Percentiles rank a stretch among this genome's conserved stretches.
These are phyloP conservation scores for Herpetospermum pedunculosum DNA, from an alignment of 306 rosid genomes.

Conservation along the genomic window DNA sequence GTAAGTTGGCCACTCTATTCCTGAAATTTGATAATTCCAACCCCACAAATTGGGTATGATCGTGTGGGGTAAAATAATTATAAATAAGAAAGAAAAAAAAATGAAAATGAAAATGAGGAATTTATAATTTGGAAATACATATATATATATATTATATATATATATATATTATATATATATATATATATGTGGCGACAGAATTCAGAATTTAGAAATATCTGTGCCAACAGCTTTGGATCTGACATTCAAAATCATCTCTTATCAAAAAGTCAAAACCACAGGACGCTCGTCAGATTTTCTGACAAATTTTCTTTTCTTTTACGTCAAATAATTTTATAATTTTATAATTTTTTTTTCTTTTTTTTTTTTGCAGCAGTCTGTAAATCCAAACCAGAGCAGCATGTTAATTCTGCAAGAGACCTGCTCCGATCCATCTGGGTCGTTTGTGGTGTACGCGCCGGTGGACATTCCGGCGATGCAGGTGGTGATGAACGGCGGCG, in stretches of 20 bases:
- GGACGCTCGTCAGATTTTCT: constrained; percentile 27
- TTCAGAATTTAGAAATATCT: constrained; percentile 8
- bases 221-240: neutral
- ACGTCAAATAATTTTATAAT: neutral
- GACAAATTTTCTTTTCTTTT: neutral
- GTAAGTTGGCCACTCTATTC: too few species aligned
- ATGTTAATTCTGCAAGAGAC: constrained; percentile 91
- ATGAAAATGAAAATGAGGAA: constrained; percentile 15
- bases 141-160: too few species aligned
- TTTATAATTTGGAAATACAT: constrained; percentile 45
- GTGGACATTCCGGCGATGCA: constrained; percentile 99
- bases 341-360: neutral
- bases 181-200: constrained; percentile 27
- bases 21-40: neutral
- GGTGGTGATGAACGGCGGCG: constrained; percentile 92
- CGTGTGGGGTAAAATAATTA: constrained; percentile 1
- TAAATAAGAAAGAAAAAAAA: neutral
- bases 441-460: constrained; percentile 96
- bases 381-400: constrained; percentile 78
- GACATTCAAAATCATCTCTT: neutral
- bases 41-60: constrained; percentile 7
- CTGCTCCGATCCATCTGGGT: constrained; percentile 75
- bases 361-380: constrained; percentile 30
- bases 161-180: too few species aligned
- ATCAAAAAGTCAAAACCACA: constrained; percentile 39